These are phyloP conservation scores for Glebionis coronaria DNA, from an alignment of 129 eudicot genomes.

Conservation along the genomic window DNA sequence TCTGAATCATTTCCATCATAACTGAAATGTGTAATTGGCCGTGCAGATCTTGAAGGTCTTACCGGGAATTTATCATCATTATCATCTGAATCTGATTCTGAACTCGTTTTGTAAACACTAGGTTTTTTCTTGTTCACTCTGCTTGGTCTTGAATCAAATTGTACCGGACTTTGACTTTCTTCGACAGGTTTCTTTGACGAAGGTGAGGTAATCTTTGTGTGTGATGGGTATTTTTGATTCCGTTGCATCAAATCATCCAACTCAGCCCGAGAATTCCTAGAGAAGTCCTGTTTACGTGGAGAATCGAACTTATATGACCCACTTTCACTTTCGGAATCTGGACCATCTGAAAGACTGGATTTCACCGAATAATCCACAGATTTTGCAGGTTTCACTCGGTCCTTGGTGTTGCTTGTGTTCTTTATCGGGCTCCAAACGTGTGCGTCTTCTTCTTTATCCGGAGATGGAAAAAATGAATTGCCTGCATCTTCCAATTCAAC, in stretches of 20 bases:
- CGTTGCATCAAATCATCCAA: too few species aligned
- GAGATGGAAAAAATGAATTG: constrained; percentile 39
- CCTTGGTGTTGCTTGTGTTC: constrained; percentile 15
- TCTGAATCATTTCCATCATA: constrained; percentile 41
- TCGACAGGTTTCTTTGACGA: constrained; percentile 20
- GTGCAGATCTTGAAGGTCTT: constrained; percentile 29
- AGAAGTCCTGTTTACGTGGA: too few species aligned
- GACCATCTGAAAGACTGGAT: constrained; percentile 44
- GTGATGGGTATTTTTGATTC: too few species aligned
- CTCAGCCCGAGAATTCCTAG: too few species aligned
- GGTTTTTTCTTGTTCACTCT: constrained; percentile 23
- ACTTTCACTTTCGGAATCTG: constrained; percentile 48
- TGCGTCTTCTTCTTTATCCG: constrained; percentile 27
- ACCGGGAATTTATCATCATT: constrained; percentile 32
- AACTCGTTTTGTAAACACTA: constrained; percentile 16
- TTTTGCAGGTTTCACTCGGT: background rate
- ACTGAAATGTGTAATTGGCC: constrained; percentile 42
- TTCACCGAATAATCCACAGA: constrained; percentile 21
- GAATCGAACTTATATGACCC: too few species aligned
- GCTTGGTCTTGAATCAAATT: constrained; percentile 17
- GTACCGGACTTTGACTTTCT: constrained; percentile 21
- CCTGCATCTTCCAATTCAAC: constrained; percentile 40
- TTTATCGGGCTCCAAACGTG: constrained; percentile 32
- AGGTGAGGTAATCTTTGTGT: constrained; percentile 33
- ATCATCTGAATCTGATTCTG: constrained; percentile 49